These are phyloP conservation scores for Meyerozyma carpophila DNA, from an alignment of 1,139 yeast species.

Conservation along the genomic window DNA sequence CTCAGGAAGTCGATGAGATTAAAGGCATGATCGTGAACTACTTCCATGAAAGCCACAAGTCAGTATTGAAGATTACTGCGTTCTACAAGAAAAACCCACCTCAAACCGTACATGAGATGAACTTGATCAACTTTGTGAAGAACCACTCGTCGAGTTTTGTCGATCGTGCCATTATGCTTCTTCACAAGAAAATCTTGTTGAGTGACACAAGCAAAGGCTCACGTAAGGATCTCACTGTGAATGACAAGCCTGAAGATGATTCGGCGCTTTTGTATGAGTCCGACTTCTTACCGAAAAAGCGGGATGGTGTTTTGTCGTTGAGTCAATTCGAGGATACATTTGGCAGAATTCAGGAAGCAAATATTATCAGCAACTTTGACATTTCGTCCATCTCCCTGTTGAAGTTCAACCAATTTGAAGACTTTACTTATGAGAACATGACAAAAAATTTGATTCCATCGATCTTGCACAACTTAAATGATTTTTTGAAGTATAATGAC, in stretches of 20 bases:
- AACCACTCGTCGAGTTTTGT: conserved; percentile 50
- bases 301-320: conserved; percentile 26
- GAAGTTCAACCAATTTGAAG: conserved; percentile 27
- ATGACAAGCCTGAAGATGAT: not conserved
- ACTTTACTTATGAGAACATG: conserved; percentile 45
- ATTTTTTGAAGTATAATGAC: conserved; percentile 45
- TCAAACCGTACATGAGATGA: conserved; percentile 35
- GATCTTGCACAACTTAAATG: conserved; percentile 52
- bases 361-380: conserved; percentile 31
- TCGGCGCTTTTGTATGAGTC: not conserved
- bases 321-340: conserved; percentile 39
- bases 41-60: conserved; percentile 43
- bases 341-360: conserved; percentile 34
- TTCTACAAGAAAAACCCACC: conserved; percentile 15
- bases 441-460: conserved; percentile 52
- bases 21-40: conserved; percentile 45
- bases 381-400: conserved; percentile 32
- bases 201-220: conserved; percentile 14
- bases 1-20: conserved; percentile 37
- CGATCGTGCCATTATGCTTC: conserved; percentile 49
- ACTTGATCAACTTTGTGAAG: conserved; percentile 43
- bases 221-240: conserved; percentile 7
- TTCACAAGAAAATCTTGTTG: conserved; percentile 49
- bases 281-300: conserved; percentile 7
- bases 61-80: conserved; percentile 23